A percentile compares a stretch with the other conserved stretches of the same genome.
Evolutionary conservation across 352 stramenopile genomes (phyloP).

Genomic region (Pythium folliculosum): DNA sequence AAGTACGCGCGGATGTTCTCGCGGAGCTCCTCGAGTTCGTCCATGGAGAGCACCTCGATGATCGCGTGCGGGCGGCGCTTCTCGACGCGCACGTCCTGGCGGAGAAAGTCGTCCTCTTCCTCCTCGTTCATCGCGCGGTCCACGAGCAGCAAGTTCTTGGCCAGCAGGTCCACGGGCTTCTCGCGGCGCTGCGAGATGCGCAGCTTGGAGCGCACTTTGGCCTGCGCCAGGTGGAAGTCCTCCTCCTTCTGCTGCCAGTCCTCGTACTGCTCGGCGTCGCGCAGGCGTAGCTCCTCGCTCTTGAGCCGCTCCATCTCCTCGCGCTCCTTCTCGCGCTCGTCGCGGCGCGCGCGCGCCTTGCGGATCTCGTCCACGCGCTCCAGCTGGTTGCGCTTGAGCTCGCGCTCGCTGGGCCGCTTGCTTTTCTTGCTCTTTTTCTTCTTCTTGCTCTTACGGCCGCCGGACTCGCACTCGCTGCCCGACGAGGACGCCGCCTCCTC

Average conservation of each 20-base stretch:
- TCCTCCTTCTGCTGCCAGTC: constrained; percentile 99
- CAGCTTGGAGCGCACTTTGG: constrained; percentile 89
- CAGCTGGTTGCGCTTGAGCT: constrained; percentile 72
- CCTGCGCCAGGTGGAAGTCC: constrained; percentile 95
- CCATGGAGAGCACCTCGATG: constrained; percentile 76
- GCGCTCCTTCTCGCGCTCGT: constrained; percentile 88
- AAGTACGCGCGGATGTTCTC: constrained; percentile 91
- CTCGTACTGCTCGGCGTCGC: constrained; percentile 96
- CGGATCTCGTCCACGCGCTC: constrained; percentile 95
- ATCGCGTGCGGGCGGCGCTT: constrained; percentile 68
- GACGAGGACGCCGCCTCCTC: constrained; percentile 32
- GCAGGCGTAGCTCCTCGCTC: constrained; percentile 94
- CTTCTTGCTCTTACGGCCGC: constrained; percentile 28
- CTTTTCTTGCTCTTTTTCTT: constrained; percentile 23
- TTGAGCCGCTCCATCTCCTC: constrained; percentile 96
- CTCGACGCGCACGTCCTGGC: constrained; percentile 80
- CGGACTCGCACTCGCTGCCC: constrained; percentile 9
- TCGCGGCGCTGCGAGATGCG: constrained; percentile 90
- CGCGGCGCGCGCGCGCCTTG: constrained; percentile 91
- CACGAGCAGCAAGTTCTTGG: constrained; percentile 99
- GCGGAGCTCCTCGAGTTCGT: constrained; percentile 82
- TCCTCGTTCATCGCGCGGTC: constrained; percentile 63
- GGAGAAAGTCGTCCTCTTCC: constrained; percentile 69
- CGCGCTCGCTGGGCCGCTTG: constrained; percentile 40
- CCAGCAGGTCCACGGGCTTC: constrained; percentile 95